These are phyloP conservation scores for Naegleria lovaniensis DNA, from an alignment of 208 protist species.

Conservation along the genomic window DNA sequence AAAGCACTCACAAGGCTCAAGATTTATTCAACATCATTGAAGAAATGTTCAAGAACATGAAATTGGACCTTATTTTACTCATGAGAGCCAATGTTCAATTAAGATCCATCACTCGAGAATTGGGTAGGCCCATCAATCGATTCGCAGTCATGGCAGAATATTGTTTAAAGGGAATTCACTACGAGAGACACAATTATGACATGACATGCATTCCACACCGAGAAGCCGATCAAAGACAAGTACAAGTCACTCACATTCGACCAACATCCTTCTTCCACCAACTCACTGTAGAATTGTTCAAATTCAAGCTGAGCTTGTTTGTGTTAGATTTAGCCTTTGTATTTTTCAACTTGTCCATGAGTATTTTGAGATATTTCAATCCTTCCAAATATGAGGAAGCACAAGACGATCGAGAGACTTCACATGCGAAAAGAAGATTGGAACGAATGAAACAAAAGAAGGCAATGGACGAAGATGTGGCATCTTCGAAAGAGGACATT, in stretches of 20 bases:
- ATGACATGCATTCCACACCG: not conserved
- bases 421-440: not conserved
- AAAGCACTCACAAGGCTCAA: not conserved
- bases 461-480: not conserved
- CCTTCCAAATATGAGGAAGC: not conserved
- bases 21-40: not conserved
- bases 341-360: not conserved
- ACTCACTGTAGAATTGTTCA: not conserved
- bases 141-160: slow-evolving; percentile 21
- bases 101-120: not conserved
- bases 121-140: not conserved
- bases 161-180: not conserved
- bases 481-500: not conserved
- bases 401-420: not conserved
- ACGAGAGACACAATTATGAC: not conserved
- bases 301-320: not conserved
- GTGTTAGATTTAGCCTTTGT: not conserved
- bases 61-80: not conserved
- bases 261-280: not conserved
- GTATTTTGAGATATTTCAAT: not conserved
- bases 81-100: slow-evolving; percentile 20
- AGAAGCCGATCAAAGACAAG: not conserved
- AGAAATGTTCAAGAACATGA: not conserved
- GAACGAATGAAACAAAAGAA: not conserved
- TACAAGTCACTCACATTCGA: not conserved